phyloP scores from a whole-genome alignment of 805 yeast species.

The Suhomyces vadensis region DNA sequence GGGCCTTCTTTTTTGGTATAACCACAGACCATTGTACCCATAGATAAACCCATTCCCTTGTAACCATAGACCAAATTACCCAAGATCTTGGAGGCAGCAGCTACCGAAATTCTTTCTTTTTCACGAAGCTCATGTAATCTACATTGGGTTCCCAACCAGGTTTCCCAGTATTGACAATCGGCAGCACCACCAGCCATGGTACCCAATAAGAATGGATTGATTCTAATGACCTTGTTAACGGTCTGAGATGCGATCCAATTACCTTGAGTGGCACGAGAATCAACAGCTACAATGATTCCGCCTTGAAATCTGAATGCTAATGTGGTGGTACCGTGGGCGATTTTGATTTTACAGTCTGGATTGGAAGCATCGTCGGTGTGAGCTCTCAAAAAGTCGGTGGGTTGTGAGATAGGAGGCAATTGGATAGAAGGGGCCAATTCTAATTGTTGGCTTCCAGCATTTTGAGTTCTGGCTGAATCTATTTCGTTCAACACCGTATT shows the following conservation, averaged over 20 bases:
- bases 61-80: conserved; percentile 87
- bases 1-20: conserved; percentile 95
- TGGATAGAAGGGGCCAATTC: conserved; percentile 61
- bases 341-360: conserved; percentile 92
- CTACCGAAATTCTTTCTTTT: conserved; percentile 91
- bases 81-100: conserved; percentile 94
- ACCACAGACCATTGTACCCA: conserved; percentile 99
- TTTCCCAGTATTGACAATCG: conserved; percentile 99
- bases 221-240: conserved; percentile 94
- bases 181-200: conserved; percentile 99
- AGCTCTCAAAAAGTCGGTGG: conserved; percentile 92
- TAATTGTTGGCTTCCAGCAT: conserved; percentile 23
- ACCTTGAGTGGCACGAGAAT: conserved; percentile 97
- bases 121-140: conserved; percentile 91
- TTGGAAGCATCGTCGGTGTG: conserved; percentile 94
- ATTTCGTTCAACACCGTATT: conserved; percentile 30
- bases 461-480: conserved; percentile 24
- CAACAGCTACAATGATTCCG: conserved; percentile 95
- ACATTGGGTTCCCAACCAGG: conserved; percentile 97
- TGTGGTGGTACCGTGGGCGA: conserved; percentile 99
- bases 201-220: conserved; percentile 91
- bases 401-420: conserved; percentile 83
- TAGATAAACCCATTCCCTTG: conserved; percentile 97
- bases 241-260: conserved; percentile 98
- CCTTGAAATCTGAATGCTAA: conserved; percentile 94